Evolutionary conservation across 2,329 filamentous ascomycete species (phyloP), one percentile per base, ranked within the genome.

Genomic region (Didymella sp.): DNA sequence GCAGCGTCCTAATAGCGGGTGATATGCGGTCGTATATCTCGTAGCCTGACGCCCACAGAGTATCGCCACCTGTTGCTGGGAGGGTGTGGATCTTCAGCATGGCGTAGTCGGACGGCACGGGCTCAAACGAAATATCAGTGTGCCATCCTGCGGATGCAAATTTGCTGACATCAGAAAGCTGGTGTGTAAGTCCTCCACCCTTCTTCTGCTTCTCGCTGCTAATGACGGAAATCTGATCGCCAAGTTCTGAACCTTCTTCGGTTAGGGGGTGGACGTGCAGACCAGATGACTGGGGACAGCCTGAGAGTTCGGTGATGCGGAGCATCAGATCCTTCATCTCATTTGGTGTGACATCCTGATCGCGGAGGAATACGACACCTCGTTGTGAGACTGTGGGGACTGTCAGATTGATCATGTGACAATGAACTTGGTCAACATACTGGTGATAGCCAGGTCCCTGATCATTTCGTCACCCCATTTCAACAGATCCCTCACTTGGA

Each of bases 291-390:
- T 61, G 51, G 15, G 70, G 70, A 35, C 68, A 70, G 38, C 86
- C 86, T 1, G 82, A 79, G 9, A 89, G 77, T 64, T 84, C 77
- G 8, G 87, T 87, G 2, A 90, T 79, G 1, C 81, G 79, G 12
- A 85, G 79, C 30, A 85, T 84, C 0, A 91, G 79, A 51, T 86
- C 77, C 75, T 91, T 91, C 84, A 67, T 88, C 83, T 61, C 81
- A 82, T 33, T 89, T 74, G 67, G 82, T 78, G 64, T 85, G 8
- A 71, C 68, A 56, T 66, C 77, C 61, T 91, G 88, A 27, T 83
- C 81, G 19, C 87, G 84, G 76, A 90, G 89, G 77, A 90, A 89
- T 28, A 90, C 87, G 3, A 90, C 88, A 9, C 87, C 87, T 0
- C 88, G 84, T 58, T 85, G 83, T 1, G 87, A 89, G 62, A 90